phyloP scores from a whole-genome alignment of 441 rosid species.

The Bocquillonia castaneifolia region DNA sequence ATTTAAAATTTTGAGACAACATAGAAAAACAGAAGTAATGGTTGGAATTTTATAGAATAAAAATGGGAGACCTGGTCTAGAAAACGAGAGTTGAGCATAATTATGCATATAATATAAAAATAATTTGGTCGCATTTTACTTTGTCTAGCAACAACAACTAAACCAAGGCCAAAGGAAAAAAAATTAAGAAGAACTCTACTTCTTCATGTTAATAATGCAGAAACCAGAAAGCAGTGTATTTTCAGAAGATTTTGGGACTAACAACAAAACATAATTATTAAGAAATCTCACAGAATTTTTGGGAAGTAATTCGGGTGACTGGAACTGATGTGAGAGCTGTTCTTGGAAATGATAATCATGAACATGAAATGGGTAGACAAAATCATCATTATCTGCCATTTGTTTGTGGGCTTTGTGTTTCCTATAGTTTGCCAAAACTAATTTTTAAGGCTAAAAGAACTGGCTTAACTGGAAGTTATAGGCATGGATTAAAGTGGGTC shows the following conservation, averaged over 20 bases:
- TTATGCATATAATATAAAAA: too few relatives aligned
- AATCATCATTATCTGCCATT: constrained; percentile 30
- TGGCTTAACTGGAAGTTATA: constrained; percentile 35
- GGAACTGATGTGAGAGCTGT: constrained; percentile 24
- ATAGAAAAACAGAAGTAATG: neutral
- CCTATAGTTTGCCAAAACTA: constrained; percentile 20
- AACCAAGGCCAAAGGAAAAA: neutral
- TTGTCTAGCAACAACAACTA: neutral
- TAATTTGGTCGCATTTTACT: constrained; percentile 5
- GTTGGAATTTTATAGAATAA: too few relatives aligned
- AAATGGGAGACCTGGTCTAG: neutral
- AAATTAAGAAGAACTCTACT: neutral
- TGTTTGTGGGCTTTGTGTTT: constrained; percentile 4
- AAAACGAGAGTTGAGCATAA: too few relatives aligned
- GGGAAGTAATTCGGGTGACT: constrained; percentile 24
- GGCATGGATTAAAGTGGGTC: constrained; percentile 42
- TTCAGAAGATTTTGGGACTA: neutral
- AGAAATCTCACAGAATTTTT: constrained; percentile 24
- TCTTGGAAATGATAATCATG: constrained; percentile 21
- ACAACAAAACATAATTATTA: constrained; percentile 10
- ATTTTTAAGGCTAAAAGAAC: constrained; percentile 16
- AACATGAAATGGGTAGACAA: constrained; percentile 29
- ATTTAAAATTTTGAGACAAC: constrained; percentile 3
- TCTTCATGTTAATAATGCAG: neutral
- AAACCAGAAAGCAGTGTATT: neutral